Evolutionary conservation across 2,329 filamentous ascomycete species (phyloP).

Genomic region (Monosporascus sp.): DNA sequence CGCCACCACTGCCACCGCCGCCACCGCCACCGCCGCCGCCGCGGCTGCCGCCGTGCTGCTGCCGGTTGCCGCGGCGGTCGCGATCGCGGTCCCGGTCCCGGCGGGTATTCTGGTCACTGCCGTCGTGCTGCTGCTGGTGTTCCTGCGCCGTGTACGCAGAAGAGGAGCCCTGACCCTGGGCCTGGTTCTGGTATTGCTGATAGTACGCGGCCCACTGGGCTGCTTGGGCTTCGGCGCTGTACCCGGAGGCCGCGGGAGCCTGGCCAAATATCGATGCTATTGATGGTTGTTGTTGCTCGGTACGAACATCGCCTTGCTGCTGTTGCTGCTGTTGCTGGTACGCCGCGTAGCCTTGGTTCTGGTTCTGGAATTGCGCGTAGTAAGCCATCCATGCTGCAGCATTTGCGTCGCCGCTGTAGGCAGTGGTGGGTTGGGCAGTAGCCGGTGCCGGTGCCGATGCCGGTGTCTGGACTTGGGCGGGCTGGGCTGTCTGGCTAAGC

Average conservation of each 20-base stretch:
- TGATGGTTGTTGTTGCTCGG: too few species aligned
- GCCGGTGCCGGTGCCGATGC: not conserved
- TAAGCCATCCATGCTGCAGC: constrained; percentile 7
- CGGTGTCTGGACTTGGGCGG: constrained; percentile 6
- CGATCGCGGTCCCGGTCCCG: constrained; percentile 2
- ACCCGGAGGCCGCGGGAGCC: not conserved
- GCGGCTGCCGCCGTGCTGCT: constrained; percentile 24
- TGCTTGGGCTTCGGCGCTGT: not conserved
- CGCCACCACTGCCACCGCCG: constrained; percentile 35
- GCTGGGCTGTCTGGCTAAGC: constrained; percentile 10
- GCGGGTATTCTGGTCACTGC: not conserved
- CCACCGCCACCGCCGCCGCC: constrained; percentile 25
- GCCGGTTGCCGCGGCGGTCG: constrained; percentile 16
- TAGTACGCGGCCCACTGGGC: not conserved
- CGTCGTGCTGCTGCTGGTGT: not conserved
- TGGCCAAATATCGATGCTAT: too few species aligned
- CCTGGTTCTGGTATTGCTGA: not conserved
- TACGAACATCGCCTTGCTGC: not conserved
- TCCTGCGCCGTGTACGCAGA: too few species aligned
- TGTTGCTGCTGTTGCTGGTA: constrained; percentile 1
- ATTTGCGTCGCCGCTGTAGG: constrained; percentile 7
- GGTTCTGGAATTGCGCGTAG: constrained; percentile 1
- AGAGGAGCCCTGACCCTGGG: not conserved
- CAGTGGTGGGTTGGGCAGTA: not conserved
- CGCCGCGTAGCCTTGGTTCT: not conserved